These are phyloP conservation scores for Apiospora sp. DNA, from an alignment of 2,329 filamentous ascomycete species.

Conservation along the genomic window DNA sequence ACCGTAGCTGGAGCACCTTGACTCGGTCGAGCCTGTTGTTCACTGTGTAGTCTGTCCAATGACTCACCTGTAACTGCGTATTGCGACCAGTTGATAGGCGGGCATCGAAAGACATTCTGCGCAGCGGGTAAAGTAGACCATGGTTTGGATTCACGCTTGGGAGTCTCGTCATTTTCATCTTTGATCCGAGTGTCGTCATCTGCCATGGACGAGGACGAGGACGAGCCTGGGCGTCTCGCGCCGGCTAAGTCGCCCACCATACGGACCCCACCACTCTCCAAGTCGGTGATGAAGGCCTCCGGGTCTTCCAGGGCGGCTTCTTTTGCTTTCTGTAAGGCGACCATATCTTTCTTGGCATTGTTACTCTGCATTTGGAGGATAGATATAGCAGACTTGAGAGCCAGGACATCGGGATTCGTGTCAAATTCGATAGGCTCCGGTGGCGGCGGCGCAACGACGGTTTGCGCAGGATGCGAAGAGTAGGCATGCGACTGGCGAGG, in stretches of 20 bases:
- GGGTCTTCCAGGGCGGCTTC: constrained; percentile 75
- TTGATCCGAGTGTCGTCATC: constrained; percentile 16
- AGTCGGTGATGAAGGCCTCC: constrained; percentile 72
- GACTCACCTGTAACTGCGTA: constrained; percentile 90
- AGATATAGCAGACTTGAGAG: constrained; percentile 83
- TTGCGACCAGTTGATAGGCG: constrained; percentile 92
- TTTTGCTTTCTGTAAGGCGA: constrained; percentile 73
- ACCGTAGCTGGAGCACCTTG: constrained; percentile 60
- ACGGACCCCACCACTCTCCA: constrained; percentile 68
- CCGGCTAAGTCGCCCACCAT: constrained; percentile 36
- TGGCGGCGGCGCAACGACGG: constrained; percentile 48
- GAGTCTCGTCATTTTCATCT: constrained; percentile 12
- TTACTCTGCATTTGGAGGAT: constrained; percentile 87
- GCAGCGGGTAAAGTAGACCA: constrained; percentile 77
- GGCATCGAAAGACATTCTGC: constrained; percentile 85
- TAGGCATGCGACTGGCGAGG: constrained; percentile 39
- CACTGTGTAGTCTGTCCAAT: constrained; percentile 83
- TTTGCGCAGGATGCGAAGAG: constrained; percentile 33
- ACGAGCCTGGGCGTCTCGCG: constrained; percentile 20
- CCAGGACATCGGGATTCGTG: constrained; percentile 84
- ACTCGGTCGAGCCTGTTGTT: constrained; percentile 74
- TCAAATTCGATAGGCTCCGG: constrained; percentile 65
- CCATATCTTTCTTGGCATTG: constrained; percentile 79
- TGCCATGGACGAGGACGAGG: constrained; percentile 18
- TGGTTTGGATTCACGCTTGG: constrained; percentile 36